These are phyloP conservation scores for Exophiala viscosa DNA, from an alignment of 2,329 filamentous ascomycete genomes.

Conservation along the genomic window DNA sequence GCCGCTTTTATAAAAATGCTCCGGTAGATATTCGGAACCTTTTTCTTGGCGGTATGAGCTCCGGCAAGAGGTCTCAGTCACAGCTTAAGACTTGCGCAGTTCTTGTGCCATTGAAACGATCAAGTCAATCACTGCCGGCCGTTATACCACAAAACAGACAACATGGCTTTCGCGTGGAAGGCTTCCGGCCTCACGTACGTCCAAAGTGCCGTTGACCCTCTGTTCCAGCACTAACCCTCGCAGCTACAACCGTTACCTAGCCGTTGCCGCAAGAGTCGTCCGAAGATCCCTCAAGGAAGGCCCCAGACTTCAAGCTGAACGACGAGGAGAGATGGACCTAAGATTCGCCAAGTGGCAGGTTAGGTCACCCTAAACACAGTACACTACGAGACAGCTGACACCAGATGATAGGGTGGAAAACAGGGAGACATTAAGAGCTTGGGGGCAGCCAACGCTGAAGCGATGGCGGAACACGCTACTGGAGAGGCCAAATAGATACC, in stretches of 20 bases:
- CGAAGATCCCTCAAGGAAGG: slow-evolving; percentile 97
- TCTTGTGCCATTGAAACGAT: neutral
- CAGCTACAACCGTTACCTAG: slow-evolving; percentile 99
- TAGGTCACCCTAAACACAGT: slow-evolving; percentile 45
- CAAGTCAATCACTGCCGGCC: neutral
- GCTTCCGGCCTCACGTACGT: slow-evolving; percentile 90
- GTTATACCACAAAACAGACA: slow-evolving; percentile 6
- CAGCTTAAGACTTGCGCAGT: slow-evolving; percentile 2
- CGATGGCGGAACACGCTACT: slow-evolving; percentile 43
- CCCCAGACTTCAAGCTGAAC: slow-evolving; percentile 80
- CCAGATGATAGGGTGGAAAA: slow-evolving; percentile 75
- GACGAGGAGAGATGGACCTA: slow-evolving; percentile 83
- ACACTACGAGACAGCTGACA: slow-evolving; percentile 9
- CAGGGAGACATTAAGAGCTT: slow-evolving; percentile 80
- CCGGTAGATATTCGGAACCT: neutral
- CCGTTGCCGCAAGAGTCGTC: slow-evolving; percentile 88
- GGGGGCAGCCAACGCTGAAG: slow-evolving; percentile 52
- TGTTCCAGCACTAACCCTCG: slow-evolving; percentile 36
- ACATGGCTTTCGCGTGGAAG: slow-evolving; percentile 97
- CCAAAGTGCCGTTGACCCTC: slow-evolving; percentile 28
- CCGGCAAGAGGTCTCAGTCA: neutral
- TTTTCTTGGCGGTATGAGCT: neutral
- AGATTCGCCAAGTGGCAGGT: slow-evolving; percentile 95
- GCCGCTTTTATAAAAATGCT: neutral
- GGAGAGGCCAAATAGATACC: slow-evolving; percentile 41